phyloP scores from a whole-genome alignment of 1,139 yeast species.

The Suhomyces choctaworum region DNA sequence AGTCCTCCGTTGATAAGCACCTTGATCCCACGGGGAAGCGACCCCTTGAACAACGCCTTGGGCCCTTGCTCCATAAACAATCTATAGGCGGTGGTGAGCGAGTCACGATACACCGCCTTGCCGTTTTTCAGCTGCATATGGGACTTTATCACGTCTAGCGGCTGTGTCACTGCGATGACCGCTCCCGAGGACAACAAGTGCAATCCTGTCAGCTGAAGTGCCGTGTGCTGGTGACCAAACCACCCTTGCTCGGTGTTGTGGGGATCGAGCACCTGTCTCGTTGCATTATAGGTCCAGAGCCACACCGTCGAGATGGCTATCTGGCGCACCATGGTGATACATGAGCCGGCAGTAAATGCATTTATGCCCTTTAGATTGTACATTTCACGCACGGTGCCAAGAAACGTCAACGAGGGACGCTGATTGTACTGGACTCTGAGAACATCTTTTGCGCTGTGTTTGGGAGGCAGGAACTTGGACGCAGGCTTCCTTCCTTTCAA shows the following conservation, averaged over 20 bases:
- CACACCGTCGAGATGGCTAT: constrained; percentile 77
- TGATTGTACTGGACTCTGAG: constrained; percentile 45
- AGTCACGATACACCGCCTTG: constrained; percentile 60
- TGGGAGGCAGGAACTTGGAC: constrained; percentile 27
- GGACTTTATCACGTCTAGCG: constrained; percentile 86
- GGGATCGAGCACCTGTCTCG: constrained; percentile 69
- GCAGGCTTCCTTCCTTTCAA: constrained; percentile 25
- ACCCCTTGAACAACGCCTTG: constrained; percentile 70
- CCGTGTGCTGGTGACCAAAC: constrained; percentile 48
- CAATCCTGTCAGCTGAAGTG: constrained; percentile 46
- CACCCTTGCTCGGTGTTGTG: constrained; percentile 47
- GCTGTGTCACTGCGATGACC: constrained; percentile 82
- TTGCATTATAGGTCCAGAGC: constrained; percentile 77
- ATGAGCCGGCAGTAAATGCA: constrained; percentile 81
- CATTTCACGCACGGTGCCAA: constrained; percentile 61
- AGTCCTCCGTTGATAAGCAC: constrained; percentile 80
- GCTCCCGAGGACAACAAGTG: constrained; percentile 61
- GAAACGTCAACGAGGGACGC: constrained; percentile 55
- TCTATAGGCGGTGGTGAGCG: constrained; percentile 70
- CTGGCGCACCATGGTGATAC: constrained; percentile 79
- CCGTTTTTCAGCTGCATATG: constrained; percentile 82
- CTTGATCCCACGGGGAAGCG: constrained; percentile 76
- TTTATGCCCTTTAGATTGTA: constrained; percentile 70
- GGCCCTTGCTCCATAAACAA: constrained; percentile 70
- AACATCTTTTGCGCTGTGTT: constrained; percentile 25